phyloP scores from a whole-genome alignment of 306 rosid genomes.

The Cucumis hystrix region DNA sequence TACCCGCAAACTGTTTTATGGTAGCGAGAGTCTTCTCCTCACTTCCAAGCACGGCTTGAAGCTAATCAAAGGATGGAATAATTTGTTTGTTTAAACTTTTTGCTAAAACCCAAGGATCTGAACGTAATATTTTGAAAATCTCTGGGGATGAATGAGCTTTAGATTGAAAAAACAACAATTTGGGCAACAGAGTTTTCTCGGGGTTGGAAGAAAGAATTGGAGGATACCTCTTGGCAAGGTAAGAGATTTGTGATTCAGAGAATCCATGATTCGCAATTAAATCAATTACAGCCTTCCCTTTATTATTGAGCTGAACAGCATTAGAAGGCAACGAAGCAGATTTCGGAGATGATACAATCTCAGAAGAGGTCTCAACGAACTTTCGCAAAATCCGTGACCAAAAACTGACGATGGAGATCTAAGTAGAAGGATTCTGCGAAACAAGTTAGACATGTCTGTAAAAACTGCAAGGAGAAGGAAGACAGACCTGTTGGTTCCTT shows the following conservation, averaged over 20 bases:
- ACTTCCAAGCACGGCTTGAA: conserved; percentile 14
- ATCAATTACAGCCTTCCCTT: conserved; percentile 6
- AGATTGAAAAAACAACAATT: conserved; percentile 20
- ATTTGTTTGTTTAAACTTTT: conserved; percentile 21
- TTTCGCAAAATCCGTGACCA: background rate
- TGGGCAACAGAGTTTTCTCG: conserved; percentile 27
- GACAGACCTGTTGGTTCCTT: background rate
- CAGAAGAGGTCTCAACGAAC: background rate
- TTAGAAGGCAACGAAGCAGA: conserved; percentile 4
- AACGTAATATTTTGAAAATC: conserved; percentile 6
- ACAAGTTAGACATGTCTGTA: background rate
- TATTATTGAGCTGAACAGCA: background rate
- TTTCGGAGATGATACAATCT: conserved; percentile 18
- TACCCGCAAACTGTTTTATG: background rate
- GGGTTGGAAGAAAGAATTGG: conserved; percentile 7
- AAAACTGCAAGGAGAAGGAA: background rate
- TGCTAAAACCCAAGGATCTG: background rate
- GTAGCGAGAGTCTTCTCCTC: conserved; percentile 2
- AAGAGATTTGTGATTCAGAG: conserved; percentile 13
- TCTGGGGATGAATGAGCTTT: conserved; percentile 20
- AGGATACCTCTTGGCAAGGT: conserved; percentile 5
- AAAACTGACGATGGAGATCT: background rate
- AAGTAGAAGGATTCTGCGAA: background rate
- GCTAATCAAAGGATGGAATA: conserved; percentile 14
- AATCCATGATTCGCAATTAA: conserved; percentile 18